phyloP scores from a whole-genome alignment of 169 alveolate genomes.

The Plasmodium reichenowi region DNA sequence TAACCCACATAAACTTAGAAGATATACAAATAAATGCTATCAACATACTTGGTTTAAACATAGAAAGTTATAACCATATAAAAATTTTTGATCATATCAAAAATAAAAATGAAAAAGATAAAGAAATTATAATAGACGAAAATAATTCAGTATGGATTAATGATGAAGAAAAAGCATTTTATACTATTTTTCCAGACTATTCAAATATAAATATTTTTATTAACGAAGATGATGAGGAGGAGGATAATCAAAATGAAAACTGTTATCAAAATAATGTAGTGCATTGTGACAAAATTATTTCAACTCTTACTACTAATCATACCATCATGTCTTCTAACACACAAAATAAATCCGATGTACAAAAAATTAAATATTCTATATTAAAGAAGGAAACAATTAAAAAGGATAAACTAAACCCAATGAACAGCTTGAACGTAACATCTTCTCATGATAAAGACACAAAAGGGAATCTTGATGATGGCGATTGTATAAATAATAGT shows the following conservation, averaged over 20 bases:
- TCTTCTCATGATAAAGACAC: not conserved
- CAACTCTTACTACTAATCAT: not conserved
- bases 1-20: conserved; percentile 5
- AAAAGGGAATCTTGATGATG: not conserved
- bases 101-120: conserved; percentile 24
- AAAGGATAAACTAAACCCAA: too few relatives aligned
- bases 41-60: conserved; percentile 27
- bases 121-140: conserved; percentile 18
- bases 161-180: conserved; percentile 38
- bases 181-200: conserved; percentile 51
- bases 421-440: too few relatives aligned
- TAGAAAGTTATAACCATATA: conserved; percentile 36
- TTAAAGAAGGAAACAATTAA: too few relatives aligned
- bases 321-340: not conserved
- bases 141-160: conserved; percentile 17
- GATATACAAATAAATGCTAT: conserved; percentile 51
- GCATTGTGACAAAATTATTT: too few relatives aligned
- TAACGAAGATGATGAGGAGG: conserved; percentile 59
- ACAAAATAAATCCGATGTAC: not conserved
- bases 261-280: not conserved
- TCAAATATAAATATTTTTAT: conserved; percentile 31
- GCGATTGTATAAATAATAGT: too few relatives aligned
- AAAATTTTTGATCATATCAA: conserved; percentile 34
- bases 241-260: not conserved
- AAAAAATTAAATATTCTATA: not conserved